phyloP scores from a whole-genome alignment of 805 yeast species.

The Soucietia sequanensis region DNA sequence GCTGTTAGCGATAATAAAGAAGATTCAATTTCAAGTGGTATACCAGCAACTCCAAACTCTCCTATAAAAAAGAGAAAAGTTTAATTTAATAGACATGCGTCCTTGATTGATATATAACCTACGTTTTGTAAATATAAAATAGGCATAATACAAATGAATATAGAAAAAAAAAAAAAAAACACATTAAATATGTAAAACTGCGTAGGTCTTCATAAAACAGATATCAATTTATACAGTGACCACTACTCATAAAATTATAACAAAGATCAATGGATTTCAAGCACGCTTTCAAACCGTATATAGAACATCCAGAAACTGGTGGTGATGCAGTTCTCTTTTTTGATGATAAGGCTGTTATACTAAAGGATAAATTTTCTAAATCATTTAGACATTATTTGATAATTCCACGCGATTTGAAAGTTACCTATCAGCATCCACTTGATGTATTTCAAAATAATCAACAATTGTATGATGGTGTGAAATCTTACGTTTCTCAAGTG shows the following conservation, averaged over 20 bases:
- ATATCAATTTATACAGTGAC: no score
- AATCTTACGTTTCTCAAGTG: constrained; percentile 37
- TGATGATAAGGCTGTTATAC: constrained; percentile 54
- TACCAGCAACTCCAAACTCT: constrained; percentile 2
- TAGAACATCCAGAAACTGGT: constrained; percentile 43
- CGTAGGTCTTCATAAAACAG: no score
- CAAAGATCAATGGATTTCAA: constrained; percentile 43
- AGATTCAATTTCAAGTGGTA: no score
- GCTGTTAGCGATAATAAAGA: background rate
- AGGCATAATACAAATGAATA: no score
- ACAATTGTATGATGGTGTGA: constrained; percentile 24
- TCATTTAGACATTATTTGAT: constrained; percentile 58
- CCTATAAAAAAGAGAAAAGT: constrained; percentile 19
- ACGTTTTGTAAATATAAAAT: no score
- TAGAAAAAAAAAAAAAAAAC: no score
- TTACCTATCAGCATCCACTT: constrained; percentile 52
- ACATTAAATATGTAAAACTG: no score
- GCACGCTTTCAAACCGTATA: constrained; percentile 47
- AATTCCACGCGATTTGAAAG: constrained; percentile 47
- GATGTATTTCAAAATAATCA: constrained; percentile 39
- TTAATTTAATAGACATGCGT: constrained; percentile 3
- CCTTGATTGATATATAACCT: background rate
- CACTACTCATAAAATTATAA: no score
- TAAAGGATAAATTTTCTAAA: constrained; percentile 65
- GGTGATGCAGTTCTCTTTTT: constrained; percentile 40